These are phyloP conservation scores for Marchantia polymorpha DNA, from an alignment of 225 moss, liverwort and hornwort genomes.

Conservation along the genomic window DNA sequence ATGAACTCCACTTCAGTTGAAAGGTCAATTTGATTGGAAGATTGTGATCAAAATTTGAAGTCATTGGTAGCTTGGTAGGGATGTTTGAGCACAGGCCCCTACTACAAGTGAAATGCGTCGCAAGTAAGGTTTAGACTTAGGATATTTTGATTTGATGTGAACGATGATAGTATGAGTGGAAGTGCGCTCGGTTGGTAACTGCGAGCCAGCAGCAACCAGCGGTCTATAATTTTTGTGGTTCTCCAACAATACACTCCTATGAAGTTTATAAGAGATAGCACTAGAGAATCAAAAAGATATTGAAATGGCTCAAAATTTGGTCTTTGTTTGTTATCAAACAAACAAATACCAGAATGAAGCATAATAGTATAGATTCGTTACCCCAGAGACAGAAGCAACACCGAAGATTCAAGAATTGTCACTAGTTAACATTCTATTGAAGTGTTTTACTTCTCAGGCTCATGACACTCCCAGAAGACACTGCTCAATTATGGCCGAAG, in stretches of 20 bases:
- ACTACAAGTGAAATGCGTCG: neutral
- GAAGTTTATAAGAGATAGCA: neutral
- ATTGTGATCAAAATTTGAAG: neutral
- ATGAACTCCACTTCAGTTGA: neutral
- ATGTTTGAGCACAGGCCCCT: neutral
- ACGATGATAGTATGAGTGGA: neutral
- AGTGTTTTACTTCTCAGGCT: no score
- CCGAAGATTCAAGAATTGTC: no score
- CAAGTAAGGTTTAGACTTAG: neutral
- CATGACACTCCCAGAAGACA: no score
- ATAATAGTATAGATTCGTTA: no score
- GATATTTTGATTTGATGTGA: neutral
- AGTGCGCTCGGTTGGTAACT: neutral
- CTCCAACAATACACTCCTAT: neutral
- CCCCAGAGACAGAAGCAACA: no score
- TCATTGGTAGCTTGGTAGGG: slow-evolving; percentile 6
- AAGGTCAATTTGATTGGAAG: neutral
- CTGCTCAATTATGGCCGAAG: no score
- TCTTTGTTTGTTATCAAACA: no score
- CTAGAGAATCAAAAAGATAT: no score
- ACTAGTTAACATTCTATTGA: no score
- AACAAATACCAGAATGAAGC: no score
- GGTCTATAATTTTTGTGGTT: neutral
- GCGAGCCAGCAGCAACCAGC: slow-evolving; percentile 6
- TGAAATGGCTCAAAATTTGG: no score